These are phyloP conservation scores for Didymella lethalis DNA, from an alignment of 2,329 filamentous ascomycete species.

Conservation along the genomic window DNA sequence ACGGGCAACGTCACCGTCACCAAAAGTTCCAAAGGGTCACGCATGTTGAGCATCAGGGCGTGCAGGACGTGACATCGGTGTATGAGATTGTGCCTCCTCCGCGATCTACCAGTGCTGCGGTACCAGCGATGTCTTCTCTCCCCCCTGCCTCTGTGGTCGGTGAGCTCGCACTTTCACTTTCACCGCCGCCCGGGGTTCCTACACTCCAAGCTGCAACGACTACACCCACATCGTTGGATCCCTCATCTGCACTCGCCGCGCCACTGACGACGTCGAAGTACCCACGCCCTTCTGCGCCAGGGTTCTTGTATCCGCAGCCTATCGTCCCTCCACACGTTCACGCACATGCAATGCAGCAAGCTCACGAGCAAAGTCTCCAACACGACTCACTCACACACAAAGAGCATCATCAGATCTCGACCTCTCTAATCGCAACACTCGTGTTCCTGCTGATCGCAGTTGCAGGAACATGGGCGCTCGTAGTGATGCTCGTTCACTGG, in stretches of 20 bases:
- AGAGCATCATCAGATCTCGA: too few relatives aligned
- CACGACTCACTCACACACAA: background rate
- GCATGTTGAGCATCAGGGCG: background rate
- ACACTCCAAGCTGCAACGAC: too few relatives aligned
- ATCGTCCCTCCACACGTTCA: background rate
- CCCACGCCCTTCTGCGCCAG: background rate
- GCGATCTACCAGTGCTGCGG: background rate
- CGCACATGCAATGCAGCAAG: background rate
- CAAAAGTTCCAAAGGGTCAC: background rate
- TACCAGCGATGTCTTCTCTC: background rate
- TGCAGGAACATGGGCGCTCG: background rate
- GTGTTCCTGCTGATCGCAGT: background rate
- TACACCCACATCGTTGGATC: too few relatives aligned
- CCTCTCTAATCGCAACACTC: background rate
- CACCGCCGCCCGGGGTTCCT: too few relatives aligned
- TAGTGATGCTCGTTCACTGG: background rate
- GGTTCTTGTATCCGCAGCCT: background rate
- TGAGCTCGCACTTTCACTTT: conserved; percentile 1
- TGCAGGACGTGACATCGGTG: background rate
- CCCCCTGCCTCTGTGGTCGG: background rate
- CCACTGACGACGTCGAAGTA: background rate
- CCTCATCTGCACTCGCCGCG: background rate
- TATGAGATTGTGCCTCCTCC: background rate
- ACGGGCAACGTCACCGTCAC: background rate
- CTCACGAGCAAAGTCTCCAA: background rate